Evolutionary conservation across 1,139 yeast species (phyloP).

Genomic region (Candida tropicalis): DNA sequence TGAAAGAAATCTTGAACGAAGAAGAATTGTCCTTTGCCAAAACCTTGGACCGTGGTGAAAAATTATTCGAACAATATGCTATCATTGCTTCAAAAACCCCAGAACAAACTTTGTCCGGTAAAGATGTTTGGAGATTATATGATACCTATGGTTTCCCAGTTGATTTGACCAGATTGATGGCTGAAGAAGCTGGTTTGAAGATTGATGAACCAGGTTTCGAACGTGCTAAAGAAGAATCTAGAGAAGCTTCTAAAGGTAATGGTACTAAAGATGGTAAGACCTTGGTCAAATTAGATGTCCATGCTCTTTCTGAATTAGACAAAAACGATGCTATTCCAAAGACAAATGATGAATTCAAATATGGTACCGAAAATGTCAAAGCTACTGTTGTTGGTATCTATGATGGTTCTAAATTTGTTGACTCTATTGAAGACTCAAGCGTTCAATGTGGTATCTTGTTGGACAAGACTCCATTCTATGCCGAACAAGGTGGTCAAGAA

Average conservation of each 20-base stretch:
- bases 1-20: conserved; percentile 90
- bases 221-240: conserved; percentile 81
- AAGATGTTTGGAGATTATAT: conserved; percentile 96
- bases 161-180: conserved; percentile 96
- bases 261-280: conserved; percentile 62
- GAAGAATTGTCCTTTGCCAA: conserved; percentile 94
- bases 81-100: conserved; percentile 75
- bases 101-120: conserved; percentile 80
- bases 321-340: conserved; percentile 64
- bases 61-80: conserved; percentile 91
- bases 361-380: conserved; percentile 63
- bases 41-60: conserved; percentile 97
- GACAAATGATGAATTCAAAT: conserved; percentile 82
- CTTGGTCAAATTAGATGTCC: conserved; percentile 84
- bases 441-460: conserved; percentile 77
- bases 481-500: conserved; percentile 99
- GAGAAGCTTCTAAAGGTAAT: conserved; percentile 93
- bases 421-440: conserved; percentile 22
- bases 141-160: conserved; percentile 99
- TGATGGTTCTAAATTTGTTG: conserved; percentile 43
- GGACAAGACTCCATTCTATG: conserved; percentile 92
- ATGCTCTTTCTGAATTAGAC: conserved; percentile 71
- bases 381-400: conserved; percentile 72
- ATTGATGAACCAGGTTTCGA: conserved; percentile 93
- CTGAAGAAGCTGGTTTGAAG: conserved; percentile 94